Base-by-base conservation (phyloP, 1,139 yeast species). In the Zygosaccharomyces pseudobailii region DNA sequence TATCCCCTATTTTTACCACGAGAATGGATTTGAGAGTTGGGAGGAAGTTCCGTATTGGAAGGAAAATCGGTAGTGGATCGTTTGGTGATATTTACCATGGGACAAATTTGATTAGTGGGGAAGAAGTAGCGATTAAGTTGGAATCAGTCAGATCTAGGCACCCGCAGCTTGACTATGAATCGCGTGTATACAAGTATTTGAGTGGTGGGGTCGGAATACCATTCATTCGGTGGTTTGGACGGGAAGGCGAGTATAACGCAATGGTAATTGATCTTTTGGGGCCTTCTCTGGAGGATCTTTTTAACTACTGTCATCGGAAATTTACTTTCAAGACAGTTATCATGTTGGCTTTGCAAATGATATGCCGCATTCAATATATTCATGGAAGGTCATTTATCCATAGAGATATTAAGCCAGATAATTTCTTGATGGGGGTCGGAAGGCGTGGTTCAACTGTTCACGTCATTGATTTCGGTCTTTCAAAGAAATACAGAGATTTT, bases 131-230 rank as follows among this genome's bases (percentile, higher is more conserved):
- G 59, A 90, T 92, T 72, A 92, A 92, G 68, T 75, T 92, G 55
- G 98, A 92, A 66, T 84, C 87, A 56, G 81, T 87, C 51, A 77
- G 86, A 53, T 96, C 97, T 2, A 86, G 89, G 63, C 97, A 92
- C 65, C 98, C 98, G 2, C 98, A 92, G 71, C 76, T 92, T 57
- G 97, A 90, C 63, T 92, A 92, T 65, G 98, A 92, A 70, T 96
- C 97, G 9, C 82, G 94, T 58, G 97, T 90, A 30, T 90, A 90
- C 72, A 88, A 87, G 67, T 92, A 96, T 5, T 73, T 92, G 48
- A 86, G 95, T 55, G 98, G 98, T 28, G 97, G 97, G 33, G 95
- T 92, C 32, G 98, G 98, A 36, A 90, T 92, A 50, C 97, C 98
- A 3, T 90, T 89, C 70, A 90, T 90, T 36, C 80, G 97, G 67